Conservation (phyloP, 2,329 filamentous ascomycete genomes). For the Colletotrichum echinochloae region DNA sequence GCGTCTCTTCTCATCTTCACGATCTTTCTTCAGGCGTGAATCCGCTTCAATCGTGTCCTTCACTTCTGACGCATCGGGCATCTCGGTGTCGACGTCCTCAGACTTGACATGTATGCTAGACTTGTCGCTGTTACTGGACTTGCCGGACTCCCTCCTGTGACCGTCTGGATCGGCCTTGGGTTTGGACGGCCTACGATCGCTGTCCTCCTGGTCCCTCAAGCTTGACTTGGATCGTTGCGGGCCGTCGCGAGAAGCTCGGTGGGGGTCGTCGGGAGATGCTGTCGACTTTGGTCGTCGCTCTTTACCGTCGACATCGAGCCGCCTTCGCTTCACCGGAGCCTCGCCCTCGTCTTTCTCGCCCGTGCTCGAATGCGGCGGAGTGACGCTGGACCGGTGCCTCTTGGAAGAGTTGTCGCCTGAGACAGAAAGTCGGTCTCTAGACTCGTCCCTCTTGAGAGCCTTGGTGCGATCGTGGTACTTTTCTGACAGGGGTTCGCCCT, state of each 20-base stretch:
- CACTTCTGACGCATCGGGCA: constrained; percentile 60
- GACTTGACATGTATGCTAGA: constrained; percentile 67
- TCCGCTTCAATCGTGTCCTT: constrained; percentile 47
- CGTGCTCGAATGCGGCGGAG: constrained; percentile 65
- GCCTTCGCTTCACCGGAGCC: constrained; percentile 66
- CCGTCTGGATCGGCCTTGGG: constrained; percentile 52
- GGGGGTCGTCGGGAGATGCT: constrained; percentile 60
- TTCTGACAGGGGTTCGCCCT: constrained; percentile 58
- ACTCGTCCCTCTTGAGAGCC: constrained; percentile 71
- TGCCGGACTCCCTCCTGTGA: constrained; percentile 57
- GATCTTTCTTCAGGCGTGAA: constrained; percentile 50
- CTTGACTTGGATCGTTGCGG: constrained; percentile 46
- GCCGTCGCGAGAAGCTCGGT: constrained; percentile 38
- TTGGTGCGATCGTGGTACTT: constrained; percentile 71
- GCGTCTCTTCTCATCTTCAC: constrained; percentile 51
- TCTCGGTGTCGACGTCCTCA: constrained; percentile 67
- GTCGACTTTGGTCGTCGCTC: constrained; percentile 61
- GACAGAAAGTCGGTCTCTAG: constrained; percentile 64
- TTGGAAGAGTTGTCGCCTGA: constrained; percentile 67
- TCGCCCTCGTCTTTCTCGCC: constrained; percentile 66
- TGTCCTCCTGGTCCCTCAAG: constrained; percentile 58
- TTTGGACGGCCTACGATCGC: constrained; percentile 47
- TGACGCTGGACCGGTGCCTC: constrained; percentile 69
- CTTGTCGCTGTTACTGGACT: constrained; percentile 58
- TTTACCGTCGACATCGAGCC: constrained; percentile 65